phyloP scores from a whole-genome alignment of 441 rosid species.

The Erysimum pusillum region DNA sequence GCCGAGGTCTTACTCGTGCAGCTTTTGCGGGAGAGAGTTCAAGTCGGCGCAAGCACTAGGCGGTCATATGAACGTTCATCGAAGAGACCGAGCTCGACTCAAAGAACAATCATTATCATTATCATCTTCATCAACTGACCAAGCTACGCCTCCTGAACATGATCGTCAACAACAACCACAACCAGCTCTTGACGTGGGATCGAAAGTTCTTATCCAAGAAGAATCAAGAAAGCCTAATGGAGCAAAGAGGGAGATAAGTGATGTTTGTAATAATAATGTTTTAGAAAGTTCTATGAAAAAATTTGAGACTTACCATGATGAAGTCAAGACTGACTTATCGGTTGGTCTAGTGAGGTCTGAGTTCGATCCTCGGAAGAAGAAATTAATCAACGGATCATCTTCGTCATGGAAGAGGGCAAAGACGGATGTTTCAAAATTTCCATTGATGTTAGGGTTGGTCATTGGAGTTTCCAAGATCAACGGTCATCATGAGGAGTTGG shows the following conservation, averaged over 20 bases:
- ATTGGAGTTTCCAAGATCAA: conserved; percentile 48
- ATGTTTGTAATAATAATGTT: conserved; percentile 38
- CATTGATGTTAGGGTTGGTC: conserved; percentile 48
- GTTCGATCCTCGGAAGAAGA: conserved; percentile 27
- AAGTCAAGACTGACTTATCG: conserved; percentile 57
- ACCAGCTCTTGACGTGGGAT: conserved; percentile 33
- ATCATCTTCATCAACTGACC: conserved; percentile 48
- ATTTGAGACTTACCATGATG: conserved; percentile 18
- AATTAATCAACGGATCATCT: conserved; percentile 20
- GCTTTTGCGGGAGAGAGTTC: conserved; percentile 70
- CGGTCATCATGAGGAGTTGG: conserved; percentile 67
- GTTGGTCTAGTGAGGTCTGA: conserved; percentile 52
- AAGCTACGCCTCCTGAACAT: conserved; percentile 15
- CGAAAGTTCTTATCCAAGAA: conserved; percentile 28
- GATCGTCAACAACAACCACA: conserved; percentile 39
- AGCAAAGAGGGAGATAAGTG: conserved; percentile 40
- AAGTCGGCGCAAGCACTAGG: conserved; percentile 81
- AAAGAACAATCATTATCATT: conserved; percentile 50
- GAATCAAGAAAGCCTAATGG: conserved; percentile 34
- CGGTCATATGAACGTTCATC: conserved; percentile 82
- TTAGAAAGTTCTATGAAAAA: conserved; percentile 37
- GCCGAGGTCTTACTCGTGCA: conserved; percentile 67
- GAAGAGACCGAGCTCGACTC: conserved; percentile 73
- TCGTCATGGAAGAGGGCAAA: conserved; percentile 36
- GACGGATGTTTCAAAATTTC: conserved; percentile 43